phyloP scores from a whole-genome alignment of 345 rosid genomes.

The Eucalyptus shirleyi region DNA sequence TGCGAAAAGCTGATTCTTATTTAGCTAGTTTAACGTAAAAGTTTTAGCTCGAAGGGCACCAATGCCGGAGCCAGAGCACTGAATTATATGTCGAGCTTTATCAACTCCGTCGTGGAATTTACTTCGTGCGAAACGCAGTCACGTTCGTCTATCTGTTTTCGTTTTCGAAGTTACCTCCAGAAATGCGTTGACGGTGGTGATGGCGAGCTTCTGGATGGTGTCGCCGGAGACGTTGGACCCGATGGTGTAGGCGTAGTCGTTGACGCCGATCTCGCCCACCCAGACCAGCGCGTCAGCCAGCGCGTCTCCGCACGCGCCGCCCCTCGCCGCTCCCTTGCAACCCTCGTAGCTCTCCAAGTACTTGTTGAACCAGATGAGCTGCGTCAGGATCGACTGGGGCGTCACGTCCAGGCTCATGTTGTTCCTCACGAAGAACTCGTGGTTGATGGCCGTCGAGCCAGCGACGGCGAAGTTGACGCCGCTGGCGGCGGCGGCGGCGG shows the following conservation, averaged over 20 bases:
- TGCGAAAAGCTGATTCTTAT: not conserved
- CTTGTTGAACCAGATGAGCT: constrained; percentile 53
- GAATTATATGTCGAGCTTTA: not conserved
- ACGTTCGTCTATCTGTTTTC: no score
- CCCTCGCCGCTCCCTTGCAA: constrained; percentile 7
- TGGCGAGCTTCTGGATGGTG: constrained; percentile 38
- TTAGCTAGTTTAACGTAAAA: not conserved
- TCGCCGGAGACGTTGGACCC: constrained; percentile 43
- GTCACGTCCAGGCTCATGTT: constrained; percentile 55
- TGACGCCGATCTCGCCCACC: constrained; percentile 94
- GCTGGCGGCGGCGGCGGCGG: not conserved
- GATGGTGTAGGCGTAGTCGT: constrained; percentile 67
- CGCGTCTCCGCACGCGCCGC: constrained; percentile 16
- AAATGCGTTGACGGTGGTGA: constrained; percentile 21
- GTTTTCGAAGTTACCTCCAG: constrained; percentile 30
- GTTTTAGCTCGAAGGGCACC: not conserved
- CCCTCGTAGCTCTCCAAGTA: constrained; percentile 35
- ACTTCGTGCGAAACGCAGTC: not conserved
- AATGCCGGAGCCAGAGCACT: not conserved
- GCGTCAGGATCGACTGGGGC: constrained; percentile 66
- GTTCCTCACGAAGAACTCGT: constrained; percentile 67
- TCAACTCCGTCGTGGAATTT: not conserved
- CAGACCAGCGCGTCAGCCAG: constrained; percentile 59
- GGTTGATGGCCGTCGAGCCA: constrained; percentile 77
- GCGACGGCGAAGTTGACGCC: constrained; percentile 92